Conservation (phyloP, 2,329 filamentous ascomycete genomes). For the Lomentospora prolificans region DNA sequence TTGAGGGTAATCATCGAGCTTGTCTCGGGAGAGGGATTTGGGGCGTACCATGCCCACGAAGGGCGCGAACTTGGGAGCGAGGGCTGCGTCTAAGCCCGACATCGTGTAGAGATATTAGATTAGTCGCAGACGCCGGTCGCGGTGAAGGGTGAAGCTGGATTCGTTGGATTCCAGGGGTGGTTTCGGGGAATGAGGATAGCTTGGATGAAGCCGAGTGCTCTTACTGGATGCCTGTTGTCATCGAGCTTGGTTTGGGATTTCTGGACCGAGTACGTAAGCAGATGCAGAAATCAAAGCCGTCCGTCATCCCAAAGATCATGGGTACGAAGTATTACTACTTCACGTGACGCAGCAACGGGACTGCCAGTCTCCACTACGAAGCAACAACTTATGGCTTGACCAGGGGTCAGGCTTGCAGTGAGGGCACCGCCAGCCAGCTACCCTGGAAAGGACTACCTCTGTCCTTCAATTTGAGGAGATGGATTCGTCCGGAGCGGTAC, state of each 20-base stretch:
- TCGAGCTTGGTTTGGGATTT: neutral
- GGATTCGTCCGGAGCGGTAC: neutral
- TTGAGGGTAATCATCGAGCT: no score
- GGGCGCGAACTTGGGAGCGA: slow-evolving; percentile 72
- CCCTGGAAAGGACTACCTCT: neutral
- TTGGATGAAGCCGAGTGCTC: neutral
- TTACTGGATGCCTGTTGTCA: neutral
- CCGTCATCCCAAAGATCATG: no score
- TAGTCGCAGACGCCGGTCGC: no score
- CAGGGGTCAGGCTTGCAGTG: neutral
- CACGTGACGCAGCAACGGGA: neutral
- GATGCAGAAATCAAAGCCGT: no score
- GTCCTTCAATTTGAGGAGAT: neutral
- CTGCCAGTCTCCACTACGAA: neutral
- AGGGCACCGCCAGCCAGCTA: neutral
- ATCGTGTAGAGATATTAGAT: slow-evolving; percentile 30
- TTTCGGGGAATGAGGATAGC: neutral
- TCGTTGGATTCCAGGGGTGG: neutral
- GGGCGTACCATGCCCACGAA: slow-evolving; percentile 75
- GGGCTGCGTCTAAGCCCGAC: slow-evolving; percentile 47
- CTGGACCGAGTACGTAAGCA: slow-evolving; percentile 4
- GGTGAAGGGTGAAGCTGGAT: neutral
- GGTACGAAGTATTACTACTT: neutral
- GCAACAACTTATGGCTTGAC: no score
- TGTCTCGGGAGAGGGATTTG: neutral